A percentile compares a stretch with the other conserved stretches of the same genome.
Conservation (phyloP, 1,284 basidiomycete species). For the Agroathelia rolfsii region DNA sequence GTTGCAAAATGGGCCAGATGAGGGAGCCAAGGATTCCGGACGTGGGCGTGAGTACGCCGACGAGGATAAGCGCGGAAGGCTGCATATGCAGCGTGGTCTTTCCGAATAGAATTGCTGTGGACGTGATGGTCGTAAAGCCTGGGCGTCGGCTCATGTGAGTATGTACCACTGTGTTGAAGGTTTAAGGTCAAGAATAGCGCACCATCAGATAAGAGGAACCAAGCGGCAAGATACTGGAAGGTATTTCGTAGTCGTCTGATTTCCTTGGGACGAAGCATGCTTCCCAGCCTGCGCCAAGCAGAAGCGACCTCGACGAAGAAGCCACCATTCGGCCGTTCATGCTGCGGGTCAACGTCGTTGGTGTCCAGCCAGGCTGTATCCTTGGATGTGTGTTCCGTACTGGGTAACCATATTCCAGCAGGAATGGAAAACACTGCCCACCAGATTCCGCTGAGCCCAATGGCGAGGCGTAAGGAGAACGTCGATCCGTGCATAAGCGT, state of each 20-base stretch:
- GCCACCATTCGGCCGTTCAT: too few relatives aligned
- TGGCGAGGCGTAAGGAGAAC: conserved; percentile 64
- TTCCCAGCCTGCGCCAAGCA: conserved; percentile 59
- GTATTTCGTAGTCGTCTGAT: conserved; percentile 71
- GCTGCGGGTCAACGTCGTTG: conserved; percentile 9
- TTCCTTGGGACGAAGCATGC: conserved; percentile 62
- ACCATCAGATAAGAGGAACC: conserved; percentile 90
- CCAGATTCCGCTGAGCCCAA: conserved; percentile 75
- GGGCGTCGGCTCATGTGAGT: background rate
- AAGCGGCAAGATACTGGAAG: conserved; percentile 79
- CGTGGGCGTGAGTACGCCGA: conserved; percentile 59
- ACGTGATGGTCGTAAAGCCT: conserved; percentile 80
- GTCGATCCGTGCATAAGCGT: conserved; percentile 59
- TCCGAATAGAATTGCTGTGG: conserved; percentile 73
- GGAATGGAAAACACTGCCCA: conserved; percentile 78
- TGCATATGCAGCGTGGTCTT: conserved; percentile 74
- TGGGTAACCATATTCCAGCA: conserved; percentile 63
- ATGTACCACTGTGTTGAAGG: too few relatives aligned
- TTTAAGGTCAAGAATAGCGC: conserved; percentile 15
- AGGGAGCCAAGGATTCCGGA: conserved; percentile 71
- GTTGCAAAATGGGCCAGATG: conserved; percentile 59
- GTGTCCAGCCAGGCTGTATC: conserved; percentile 12
- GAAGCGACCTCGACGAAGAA: conserved; percentile 39
- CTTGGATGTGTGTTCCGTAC: conserved; percentile 13
- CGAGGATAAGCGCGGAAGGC: conserved; percentile 57